Evolutionary conservation across 1,284 basidiomycete genomes (phyloP), one percentile per base, ranked within the genome.

Genomic region (Puccinia hordei): DNA sequence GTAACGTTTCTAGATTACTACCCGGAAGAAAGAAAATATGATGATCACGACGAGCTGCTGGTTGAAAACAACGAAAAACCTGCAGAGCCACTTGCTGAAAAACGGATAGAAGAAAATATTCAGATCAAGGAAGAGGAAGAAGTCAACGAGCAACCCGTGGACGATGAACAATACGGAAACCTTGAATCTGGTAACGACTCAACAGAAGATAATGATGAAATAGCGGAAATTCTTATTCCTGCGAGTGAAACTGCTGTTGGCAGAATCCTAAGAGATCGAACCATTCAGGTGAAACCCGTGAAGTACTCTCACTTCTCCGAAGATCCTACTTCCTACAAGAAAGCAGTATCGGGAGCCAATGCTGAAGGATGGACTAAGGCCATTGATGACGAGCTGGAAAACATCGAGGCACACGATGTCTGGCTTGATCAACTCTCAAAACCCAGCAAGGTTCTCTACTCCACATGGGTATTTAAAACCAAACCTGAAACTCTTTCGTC

Each of bases 371-470:
- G n/a, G n/a, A n/a, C n/a, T n/a, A n/a, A n/a, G n/a, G n/a, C n/a
- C n/a, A n/a, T n/a, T n/a, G 41, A 73, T 12, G 33, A 49, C 1
- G 33, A 73, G 22, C 51, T 57, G 0, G 51, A 57, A 0, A 73
- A 53, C 27, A 73, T 73, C 3, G 53, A 57, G n/a, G 3, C 1
- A 9, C 51, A 55, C 10, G 53, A 55, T 1, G 71, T 73, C 6
- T 73, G 71, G 71, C 35, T 41, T 12, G 57, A 61, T 61, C 33
- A 35, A 44, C n/a, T n/a, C n/a, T n/a, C n/a, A n/a, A n/a, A n/a
- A n/a, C n/a, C n/a, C n/a, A n/a, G n/a, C n/a, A n/a, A n/a, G n/a
- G n/a, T n/a, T n/a, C n/a, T n/a, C n/a, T n/a, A n/a, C n/a, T n/a
- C n/a, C n/a, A n/a, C n/a, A n/a, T n/a, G n/a, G n/a, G n/a, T n/a